Base-by-base conservation (phyloP, 2,329 filamentous ascomycete genomes). In the Exophiala spinifera region DNA sequence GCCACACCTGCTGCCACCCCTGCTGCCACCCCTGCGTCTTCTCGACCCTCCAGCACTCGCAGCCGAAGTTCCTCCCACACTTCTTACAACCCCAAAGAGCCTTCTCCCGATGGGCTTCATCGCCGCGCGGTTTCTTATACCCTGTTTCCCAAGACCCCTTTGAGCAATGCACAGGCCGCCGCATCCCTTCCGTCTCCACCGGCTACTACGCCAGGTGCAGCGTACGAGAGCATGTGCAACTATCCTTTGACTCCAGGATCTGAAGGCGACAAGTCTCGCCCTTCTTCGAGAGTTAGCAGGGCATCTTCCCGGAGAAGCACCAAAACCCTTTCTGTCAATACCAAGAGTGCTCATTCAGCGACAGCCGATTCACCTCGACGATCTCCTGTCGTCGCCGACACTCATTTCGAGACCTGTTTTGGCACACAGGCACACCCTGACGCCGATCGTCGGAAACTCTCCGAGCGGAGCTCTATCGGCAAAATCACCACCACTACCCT, bases 131-230 rank as follows among this genome's bases (percentile, higher is more conserved):
- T 51, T 11, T 60, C 53, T 11, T 63, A 61, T 25, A 61, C 51
- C 44, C 31, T 63, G 39, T 63, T 63, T 48, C 61, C 61, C 2
- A 52, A 40, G 13, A 54, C 51, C 7, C 28, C 51, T 3, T 51
- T 52, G 14, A 34, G 36, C 7, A 51, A 53, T 5, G 28, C 28
- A 31, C 28, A 31, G 28, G 28, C 28, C 10, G 28, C 28, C 8
- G 28, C 28, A 8, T 6, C 10, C 7, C 28, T 55, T 13, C 42
- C 46, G 2, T 56, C 53, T 1, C 47, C 53, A 19, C 44, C 50
- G 13, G 28, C 20, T 10, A 33, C 51, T 14, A 49, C 23, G 4
- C 36, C 48, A 14, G 37, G 47, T 15, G 14, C 23, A 4, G 37
- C 48, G 15, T 37, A 34, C 21, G 31, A 39, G 34, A 46, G 28